Base-by-base conservation (phyloP, 2,329 filamentous ascomycete species). In the Stagonosporopsis rhizophila region DNA sequence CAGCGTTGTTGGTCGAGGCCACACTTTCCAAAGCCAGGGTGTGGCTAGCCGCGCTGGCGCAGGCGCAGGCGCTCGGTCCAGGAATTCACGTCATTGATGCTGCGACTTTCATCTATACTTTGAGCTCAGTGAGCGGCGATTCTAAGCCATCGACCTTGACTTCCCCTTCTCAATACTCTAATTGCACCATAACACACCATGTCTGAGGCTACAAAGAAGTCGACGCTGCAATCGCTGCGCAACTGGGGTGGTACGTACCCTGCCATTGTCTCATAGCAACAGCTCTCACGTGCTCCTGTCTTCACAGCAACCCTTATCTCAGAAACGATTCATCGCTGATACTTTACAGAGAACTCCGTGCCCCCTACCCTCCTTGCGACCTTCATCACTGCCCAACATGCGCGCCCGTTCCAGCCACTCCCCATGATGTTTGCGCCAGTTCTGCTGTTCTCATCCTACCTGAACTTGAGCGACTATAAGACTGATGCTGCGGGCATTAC, bases 371-470 rank as follows among this genome's bases (percentile, higher is more conserved):
- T 88, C 12, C 82, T 89, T 39, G 87, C 88, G 54, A 87, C 87
- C 8, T 79, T 90, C 39, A 83, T 89, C 63, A 83, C 86, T 37
- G 85, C 87, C 11, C 85, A 89, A 66, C 85, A 89, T 77, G 79
- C 83, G 39, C 85, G 85, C n/a, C 87, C 88, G 7, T 86, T 88
- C 73, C 86, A 87, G 70, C 69, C 80, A 6, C 78, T 90, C 0
- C 87, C 87, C 4, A 87, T 90, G 82, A 74, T 87, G 60, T 89
- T 90, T 70, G 83, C 87, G 4, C 87, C 87, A 2, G 77, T 88
- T 52, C 80, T 90, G 3, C 80, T 89, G 56, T 87, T 89, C 76
- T 83, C 83, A 47, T 84, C 84, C 54, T 90, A 89, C 68, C 77
- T 89, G 40, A 89, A 89, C 69, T 68, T 89, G 27, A 81, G 82